Percentiles rank a stretch among this genome's conserved stretches.
Evolutionary conservation across 768 basidiomycete genomes (phyloP).

Genomic region (Cystobasidium ongulense): DNA sequence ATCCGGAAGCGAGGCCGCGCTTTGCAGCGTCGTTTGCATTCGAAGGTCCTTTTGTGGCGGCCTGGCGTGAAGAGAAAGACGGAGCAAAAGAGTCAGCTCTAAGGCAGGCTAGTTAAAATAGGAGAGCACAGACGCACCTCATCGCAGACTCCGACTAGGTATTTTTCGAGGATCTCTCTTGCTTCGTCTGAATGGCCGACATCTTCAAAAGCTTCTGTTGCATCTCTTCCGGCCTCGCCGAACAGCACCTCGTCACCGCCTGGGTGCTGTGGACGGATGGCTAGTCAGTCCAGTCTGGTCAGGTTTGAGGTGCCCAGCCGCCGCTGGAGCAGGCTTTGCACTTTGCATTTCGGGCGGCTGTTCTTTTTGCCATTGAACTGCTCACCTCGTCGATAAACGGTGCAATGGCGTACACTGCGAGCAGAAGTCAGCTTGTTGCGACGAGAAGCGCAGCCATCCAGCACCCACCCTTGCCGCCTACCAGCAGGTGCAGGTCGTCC

Average conservation of each 20-base stretch:
- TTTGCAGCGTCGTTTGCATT: slow-evolving; percentile 27
- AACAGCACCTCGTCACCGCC: slow-evolving; percentile 97
- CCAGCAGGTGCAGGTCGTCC: slow-evolving; percentile 68
- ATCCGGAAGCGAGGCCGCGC: background rate
- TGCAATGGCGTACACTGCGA: slow-evolving; percentile 78
- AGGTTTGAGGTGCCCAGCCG: background rate
- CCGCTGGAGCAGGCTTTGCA: background rate
- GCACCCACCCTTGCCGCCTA: slow-evolving; percentile 70
- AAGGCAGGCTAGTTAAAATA: background rate
- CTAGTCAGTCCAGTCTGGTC: no score
- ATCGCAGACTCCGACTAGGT: slow-evolving; percentile 76
- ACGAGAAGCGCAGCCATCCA: slow-evolving; percentile 28
- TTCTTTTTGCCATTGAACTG: background rate
- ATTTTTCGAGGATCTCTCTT: slow-evolving; percentile 65
- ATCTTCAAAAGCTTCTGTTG: slow-evolving; percentile 97
- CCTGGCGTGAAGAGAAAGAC: background rate
- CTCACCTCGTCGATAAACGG: slow-evolving; percentile 53
- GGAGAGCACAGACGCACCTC: slow-evolving; percentile 43
- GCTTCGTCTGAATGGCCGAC: slow-evolving; percentile 99
- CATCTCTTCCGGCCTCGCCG: slow-evolving; percentile 85
- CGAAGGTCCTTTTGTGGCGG: slow-evolving; percentile 21
- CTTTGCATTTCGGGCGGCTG: background rate
- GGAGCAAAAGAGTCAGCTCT: background rate
- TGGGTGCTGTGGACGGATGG: slow-evolving; percentile 29
- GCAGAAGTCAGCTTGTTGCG: background rate